Evolutionary conservation across 1,284 basidiomycete species (phyloP).

Genomic region (Rhodotorula mucilaginosa): DNA sequence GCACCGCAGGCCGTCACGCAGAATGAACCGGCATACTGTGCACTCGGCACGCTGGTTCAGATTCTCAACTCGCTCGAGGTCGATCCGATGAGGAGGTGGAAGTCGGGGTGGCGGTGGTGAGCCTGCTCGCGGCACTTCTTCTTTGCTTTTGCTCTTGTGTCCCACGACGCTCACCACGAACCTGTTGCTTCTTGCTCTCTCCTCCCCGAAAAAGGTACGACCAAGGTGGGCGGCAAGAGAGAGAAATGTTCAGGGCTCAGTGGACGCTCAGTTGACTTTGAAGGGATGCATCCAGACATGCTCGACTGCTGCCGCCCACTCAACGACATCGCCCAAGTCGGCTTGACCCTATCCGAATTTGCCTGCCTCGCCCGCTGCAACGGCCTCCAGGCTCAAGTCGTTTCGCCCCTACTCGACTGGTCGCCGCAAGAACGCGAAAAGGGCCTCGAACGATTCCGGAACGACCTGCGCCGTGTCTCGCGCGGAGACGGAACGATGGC

Average conservation of each 20-base stretch:
- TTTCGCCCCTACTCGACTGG: conserved; percentile 12
- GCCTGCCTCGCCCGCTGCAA: conserved; percentile 45
- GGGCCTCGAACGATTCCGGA: conserved; percentile 29
- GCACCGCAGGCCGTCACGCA: conserved; percentile 39
- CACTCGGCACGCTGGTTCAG: conserved; percentile 41
- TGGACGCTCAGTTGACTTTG: no score
- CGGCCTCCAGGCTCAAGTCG: conserved; percentile 27
- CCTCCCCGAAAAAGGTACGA: conserved; percentile 40
- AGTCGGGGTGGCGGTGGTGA: conserved; percentile 41
- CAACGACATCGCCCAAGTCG: conserved; percentile 34
- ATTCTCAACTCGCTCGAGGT: conserved; percentile 44
- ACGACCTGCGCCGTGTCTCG: conserved; percentile 23
- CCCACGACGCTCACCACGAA: neutral
- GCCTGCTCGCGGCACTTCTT: neutral
- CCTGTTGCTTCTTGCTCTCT: neutral
- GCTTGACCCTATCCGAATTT: conserved; percentile 44
- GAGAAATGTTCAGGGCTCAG: no score
- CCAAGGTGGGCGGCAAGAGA: conserved; percentile 23
- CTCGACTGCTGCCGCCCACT: conserved; percentile 45
- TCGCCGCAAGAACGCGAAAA: neutral
- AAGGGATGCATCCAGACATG: conserved; percentile 18
- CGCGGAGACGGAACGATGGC: conserved; percentile 34
- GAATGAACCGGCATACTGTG: conserved; percentile 43
- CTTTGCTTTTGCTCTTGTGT: no score
- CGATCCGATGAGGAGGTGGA: conserved; percentile 43